Evolutionary conservation across 441 rosid genomes (phyloP).

Genomic region (Croton setiger): DNA sequence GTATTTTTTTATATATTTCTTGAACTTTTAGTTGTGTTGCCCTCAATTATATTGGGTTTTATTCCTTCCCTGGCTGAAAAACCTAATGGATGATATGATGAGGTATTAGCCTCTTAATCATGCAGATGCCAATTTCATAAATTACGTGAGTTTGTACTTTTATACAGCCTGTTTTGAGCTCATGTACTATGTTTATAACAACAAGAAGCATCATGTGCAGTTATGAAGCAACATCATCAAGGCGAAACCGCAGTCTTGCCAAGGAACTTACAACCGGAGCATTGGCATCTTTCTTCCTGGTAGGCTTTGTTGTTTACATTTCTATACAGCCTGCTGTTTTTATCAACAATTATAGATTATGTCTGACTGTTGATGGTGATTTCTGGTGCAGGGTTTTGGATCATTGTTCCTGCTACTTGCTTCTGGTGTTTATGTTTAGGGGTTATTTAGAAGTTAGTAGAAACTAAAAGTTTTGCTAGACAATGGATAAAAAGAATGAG

Average conservation of each 20-base stretch:
- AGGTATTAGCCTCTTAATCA: background rate
- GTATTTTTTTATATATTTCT: too few species aligned
- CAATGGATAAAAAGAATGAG: too few species aligned
- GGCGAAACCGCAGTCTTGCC: constrained; percentile 58
- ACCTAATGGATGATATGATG: too few species aligned
- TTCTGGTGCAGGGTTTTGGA: constrained; percentile 77
- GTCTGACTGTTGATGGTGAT: constrained; percentile 6
- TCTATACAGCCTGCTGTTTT: background rate
- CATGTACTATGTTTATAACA: constrained; percentile 2
- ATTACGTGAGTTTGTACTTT: background rate
- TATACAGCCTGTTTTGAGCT: background rate
- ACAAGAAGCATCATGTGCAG: constrained; percentile 32
- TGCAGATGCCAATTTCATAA: background rate
- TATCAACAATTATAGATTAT: background rate
- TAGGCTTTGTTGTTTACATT: constrained; percentile 24
- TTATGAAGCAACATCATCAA: constrained; percentile 80
- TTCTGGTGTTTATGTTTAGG: constrained; percentile 80
- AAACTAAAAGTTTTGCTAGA: too few species aligned
- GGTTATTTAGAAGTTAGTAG: constrained; percentile 10
- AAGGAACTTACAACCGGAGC: constrained; percentile 79
- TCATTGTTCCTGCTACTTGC: constrained; percentile 88
- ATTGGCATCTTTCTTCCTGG: constrained; percentile 86
- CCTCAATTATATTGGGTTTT: too few species aligned
- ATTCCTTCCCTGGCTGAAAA: too few species aligned
- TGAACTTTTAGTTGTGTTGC: background rate